Base-by-base conservation (phyloP, 2,329 filamentous ascomycete genomes). In the Bipolaris sorokiniana region DNA sequence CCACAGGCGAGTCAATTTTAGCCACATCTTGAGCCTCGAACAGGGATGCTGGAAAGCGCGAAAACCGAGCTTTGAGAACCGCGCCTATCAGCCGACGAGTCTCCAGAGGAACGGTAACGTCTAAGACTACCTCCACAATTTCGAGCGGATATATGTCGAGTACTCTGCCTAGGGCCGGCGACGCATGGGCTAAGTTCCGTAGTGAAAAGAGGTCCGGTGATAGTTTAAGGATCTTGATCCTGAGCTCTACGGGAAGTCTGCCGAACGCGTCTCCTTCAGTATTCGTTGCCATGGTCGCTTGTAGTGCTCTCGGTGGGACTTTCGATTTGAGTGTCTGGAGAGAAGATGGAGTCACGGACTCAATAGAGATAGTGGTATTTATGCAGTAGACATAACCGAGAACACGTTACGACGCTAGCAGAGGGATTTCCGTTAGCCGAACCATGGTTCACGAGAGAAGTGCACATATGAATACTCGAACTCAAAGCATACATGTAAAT, bases 91-190 rank as follows among this genome's bases (percentile, higher is more conserved):
- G 1, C 15, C 36, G 36, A 48, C 45, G 34, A 2, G 15, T 56
- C 33, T 44, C 0, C 15, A 48, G 0, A 2, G 57, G 23, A 59
- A 59, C 53, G 28, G 57, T 59, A 53, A 11, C 20, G 3, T 53
- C 49, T 13, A 59, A 18, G 9, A 59, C 16, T 9, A 16, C 49
- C 34, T 59, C 53, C 11, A 56, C 33, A 37, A 59, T 59, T 48
- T 59, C 53, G 15, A 59, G 53, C 49, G 53, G 36, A 36, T 59
- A 59, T 51, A 34, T 53, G 45, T 59, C 22, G 40, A 59, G 57
- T 18, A 45, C 34, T 53, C 45, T 53, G 34, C 53, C 34, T 34
- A 59, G 52, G 4, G 53, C 26, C 10, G 52, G 57, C 20, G 53
- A 56, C 16, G 57, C 57, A 15, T 56, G 40, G 49, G 40, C 49